Conservation (phyloP, 2,329 filamentous ascomycete genomes). For the Verticillium nubilum region DNA sequence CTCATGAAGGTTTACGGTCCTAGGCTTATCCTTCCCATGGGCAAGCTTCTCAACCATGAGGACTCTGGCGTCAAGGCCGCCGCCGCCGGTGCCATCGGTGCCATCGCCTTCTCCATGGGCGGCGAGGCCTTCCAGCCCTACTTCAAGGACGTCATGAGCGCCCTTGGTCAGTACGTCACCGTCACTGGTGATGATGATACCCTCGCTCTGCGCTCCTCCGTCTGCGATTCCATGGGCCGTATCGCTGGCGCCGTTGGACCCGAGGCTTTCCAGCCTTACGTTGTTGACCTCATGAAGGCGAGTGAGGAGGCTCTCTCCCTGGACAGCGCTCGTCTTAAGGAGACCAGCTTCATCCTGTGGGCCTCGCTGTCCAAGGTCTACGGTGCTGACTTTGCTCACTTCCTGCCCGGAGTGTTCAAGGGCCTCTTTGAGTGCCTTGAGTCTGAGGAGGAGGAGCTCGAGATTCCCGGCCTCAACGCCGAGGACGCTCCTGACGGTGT, state of each 20-base stretch:
- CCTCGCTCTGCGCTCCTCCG: conserved; percentile 80
- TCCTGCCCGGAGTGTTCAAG: conserved; percentile 71
- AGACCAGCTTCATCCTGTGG: conserved; percentile 98
- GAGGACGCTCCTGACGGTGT: conserved; percentile 50
- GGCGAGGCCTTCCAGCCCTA: conserved; percentile 83
- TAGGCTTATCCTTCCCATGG: conserved; percentile 79
- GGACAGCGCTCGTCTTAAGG: conserved; percentile 83
- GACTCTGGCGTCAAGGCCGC: conserved; percentile 88
- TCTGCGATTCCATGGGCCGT: conserved; percentile 88
- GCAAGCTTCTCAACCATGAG: conserved; percentile 74
- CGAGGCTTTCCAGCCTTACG: conserved; percentile 83
- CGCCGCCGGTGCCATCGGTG: conserved; percentile 83
- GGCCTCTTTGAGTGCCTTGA: conserved; percentile 80
- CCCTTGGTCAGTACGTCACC: conserved; percentile 76
- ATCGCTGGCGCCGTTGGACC: conserved; percentile 86
- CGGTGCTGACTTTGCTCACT: conserved; percentile 73
- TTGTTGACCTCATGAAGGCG: conserved; percentile 82
- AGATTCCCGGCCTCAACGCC: conserved; percentile 65
- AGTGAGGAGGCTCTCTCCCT: conserved; percentile 87
- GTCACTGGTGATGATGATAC: conserved; percentile 89
- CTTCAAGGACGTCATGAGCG: conserved; percentile 85
- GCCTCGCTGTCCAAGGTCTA: conserved; percentile 92
- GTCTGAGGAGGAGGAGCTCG: conserved; percentile 82
- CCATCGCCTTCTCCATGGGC: conserved; percentile 81
- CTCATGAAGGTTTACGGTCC: conserved; percentile 78